Conservation (phyloP, 768 basidiomycete species). For the Calocybe cyanea region DNA sequence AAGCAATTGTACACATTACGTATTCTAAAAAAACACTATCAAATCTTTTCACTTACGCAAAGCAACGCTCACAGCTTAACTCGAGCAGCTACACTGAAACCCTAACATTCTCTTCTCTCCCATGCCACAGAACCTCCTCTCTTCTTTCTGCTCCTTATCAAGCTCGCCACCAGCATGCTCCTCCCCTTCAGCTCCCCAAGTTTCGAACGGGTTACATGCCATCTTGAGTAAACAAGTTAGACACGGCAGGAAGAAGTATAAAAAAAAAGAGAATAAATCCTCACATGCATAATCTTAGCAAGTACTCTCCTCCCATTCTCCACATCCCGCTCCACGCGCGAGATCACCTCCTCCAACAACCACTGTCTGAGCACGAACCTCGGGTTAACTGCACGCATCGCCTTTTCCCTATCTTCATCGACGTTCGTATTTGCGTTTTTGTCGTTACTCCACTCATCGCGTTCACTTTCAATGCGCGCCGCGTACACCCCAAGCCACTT, state of each 20-base stretch:
- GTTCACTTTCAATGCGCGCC: conserved; percentile 48
- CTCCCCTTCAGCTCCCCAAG: conserved; percentile 79
- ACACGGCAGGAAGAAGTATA: background rate
- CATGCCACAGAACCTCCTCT: conserved; percentile 71
- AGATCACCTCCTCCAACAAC: conserved; percentile 92
- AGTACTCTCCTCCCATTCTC: conserved; percentile 63
- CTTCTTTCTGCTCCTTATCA: conserved; percentile 59
- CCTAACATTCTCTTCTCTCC: conserved; percentile 77
- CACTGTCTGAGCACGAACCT: conserved; percentile 93
- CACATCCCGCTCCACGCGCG: conserved; percentile 62
- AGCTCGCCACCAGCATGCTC: conserved; percentile 41
- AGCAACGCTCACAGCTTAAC: too few relatives aligned
- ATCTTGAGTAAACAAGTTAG: conserved; percentile 48
- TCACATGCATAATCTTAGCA: conserved; percentile 77
- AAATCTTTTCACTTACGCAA: background rate
- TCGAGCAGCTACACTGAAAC: conserved; percentile 93
- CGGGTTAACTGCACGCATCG: conserved; percentile 69
- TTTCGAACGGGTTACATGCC: conserved; percentile 80
- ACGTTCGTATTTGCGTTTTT: conserved; percentile 25
- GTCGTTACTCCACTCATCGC: conserved; percentile 35
- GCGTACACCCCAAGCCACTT: conserved; percentile 66
- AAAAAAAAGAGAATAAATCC: conserved; percentile 22
- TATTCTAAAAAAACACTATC: too few relatives aligned
- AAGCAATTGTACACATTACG: too few relatives aligned
- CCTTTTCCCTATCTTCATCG: conserved; percentile 44